A percentile compares a stretch with the other conserved stretches of the same genome.
Evolutionary conservation across 306 rosid genomes (phyloP).

Genomic region (Vigna mungo): DNA sequence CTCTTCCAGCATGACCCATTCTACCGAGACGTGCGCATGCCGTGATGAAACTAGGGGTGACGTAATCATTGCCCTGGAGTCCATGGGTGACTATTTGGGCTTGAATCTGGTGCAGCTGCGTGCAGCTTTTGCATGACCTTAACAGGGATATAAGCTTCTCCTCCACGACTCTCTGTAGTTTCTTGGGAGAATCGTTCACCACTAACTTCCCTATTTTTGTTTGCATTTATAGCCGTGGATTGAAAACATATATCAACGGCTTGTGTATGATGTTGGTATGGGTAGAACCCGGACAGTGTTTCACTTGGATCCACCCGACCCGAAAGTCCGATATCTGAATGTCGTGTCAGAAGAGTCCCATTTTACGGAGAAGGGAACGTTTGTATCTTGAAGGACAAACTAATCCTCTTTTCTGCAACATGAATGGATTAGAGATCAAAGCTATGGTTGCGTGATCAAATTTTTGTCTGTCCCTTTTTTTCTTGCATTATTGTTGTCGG

Average conservation of each 20-base stretch:
- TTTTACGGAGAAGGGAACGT: too few relatives aligned
- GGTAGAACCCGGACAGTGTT: too few relatives aligned
- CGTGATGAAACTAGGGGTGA: constrained; percentile 56
- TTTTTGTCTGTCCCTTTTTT: too few relatives aligned
- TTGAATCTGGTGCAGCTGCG: constrained; percentile 63
- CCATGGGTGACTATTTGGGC: constrained; percentile 63
- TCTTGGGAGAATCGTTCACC: constrained; percentile 39
- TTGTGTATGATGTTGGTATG: too few relatives aligned
- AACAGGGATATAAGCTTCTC: constrained; percentile 65
- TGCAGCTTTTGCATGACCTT: constrained; percentile 65
- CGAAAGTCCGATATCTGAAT: background rate
- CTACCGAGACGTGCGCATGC: constrained; percentile 50
- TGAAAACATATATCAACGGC: background rate
- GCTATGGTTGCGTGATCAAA: too few relatives aligned
- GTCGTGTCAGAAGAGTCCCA: too few relatives aligned
- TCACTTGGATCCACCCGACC: background rate
- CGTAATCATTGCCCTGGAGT: constrained; percentile 52
- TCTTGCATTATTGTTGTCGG: too few relatives aligned
- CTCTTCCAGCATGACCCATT: constrained; percentile 56
- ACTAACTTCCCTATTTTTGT: constrained; percentile 50
- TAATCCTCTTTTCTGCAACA: too few relatives aligned
- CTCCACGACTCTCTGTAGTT: constrained; percentile 54
- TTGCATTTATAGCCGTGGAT: constrained; percentile 5
- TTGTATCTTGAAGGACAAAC: too few relatives aligned
- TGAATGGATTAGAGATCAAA: too few relatives aligned